These are phyloP conservation scores for Pyricularia sp. DNA, from an alignment of 2,329 filamentous ascomycete species.

Conservation along the genomic window DNA sequence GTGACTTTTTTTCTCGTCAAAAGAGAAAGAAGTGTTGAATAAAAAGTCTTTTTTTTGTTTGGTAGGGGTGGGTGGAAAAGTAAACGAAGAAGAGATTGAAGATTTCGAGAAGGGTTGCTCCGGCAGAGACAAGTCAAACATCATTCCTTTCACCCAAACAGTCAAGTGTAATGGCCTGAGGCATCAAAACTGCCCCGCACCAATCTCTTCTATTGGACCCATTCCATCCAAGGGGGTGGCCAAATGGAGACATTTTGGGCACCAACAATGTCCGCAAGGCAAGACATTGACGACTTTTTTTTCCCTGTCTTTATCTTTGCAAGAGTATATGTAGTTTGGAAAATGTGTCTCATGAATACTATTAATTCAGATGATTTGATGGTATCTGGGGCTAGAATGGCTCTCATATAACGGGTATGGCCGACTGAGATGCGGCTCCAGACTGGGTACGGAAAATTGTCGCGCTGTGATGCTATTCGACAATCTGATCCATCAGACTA, in stretches of 20 bases:
- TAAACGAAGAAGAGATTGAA: constrained; percentile 9
- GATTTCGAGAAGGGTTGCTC: constrained; percentile 8
- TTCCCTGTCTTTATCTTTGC: neutral
- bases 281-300: neutral
- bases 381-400: neutral
- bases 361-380: neutral
- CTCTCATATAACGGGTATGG: neutral
- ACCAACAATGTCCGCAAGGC: neutral
- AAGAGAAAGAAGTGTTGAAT: neutral
- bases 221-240: neutral
- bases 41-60: neutral
- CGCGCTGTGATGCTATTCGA: neutral
- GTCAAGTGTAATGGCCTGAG: neutral
- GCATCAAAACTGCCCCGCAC: neutral
- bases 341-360: neutral
- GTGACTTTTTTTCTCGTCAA: neutral
- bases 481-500: neutral
- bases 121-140: constrained; percentile 6
- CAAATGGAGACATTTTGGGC: neutral
- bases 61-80: neutral
- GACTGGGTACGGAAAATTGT: neutral
- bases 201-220: constrained; percentile 1
- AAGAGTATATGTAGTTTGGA: neutral
- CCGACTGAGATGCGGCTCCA: neutral
- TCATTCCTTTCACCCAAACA: neutral